Conservation (phyloP, 2,329 filamentous ascomycete species). For the Ophiostoma perfectum region DNA sequence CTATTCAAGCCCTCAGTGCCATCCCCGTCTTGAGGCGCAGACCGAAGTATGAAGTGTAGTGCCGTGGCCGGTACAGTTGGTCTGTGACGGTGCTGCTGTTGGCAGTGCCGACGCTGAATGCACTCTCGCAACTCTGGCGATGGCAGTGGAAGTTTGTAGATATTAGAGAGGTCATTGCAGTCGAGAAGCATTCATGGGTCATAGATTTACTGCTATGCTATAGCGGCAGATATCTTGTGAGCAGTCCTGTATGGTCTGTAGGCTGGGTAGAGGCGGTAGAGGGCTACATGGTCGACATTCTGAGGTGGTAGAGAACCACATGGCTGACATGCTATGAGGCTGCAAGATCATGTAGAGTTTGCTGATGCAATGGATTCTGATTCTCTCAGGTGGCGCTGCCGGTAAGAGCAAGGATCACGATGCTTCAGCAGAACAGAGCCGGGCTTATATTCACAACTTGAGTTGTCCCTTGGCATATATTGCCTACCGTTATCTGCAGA, state of each 20-base stretch:
- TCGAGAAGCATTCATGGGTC: neutral
- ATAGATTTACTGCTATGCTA: neutral
- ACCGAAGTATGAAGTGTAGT: neutral
- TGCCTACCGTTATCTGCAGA: neutral
- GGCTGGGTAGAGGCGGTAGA: neutral
- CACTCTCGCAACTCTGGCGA: neutral
- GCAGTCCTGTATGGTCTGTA: neutral
- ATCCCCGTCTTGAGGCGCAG: neutral
- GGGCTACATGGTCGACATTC: neutral
- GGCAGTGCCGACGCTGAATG: neutral
- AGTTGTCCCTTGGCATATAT: neutral
- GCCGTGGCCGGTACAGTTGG: neutral
- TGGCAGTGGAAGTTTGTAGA: neutral
- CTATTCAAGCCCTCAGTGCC: neutral
- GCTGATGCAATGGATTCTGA: too few relatives aligned
- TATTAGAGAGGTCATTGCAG: neutral
- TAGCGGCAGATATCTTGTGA: neutral
- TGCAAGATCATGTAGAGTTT: too few relatives aligned
- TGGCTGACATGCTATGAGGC: too few relatives aligned
- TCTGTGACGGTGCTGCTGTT: neutral
- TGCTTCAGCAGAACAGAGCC: neutral
- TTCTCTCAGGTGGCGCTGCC: too few relatives aligned
- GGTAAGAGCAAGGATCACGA: too few relatives aligned
- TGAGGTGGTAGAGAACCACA: too few relatives aligned
- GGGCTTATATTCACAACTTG: neutral